Base-by-base conservation (phyloP, 805 yeast species). In the Kluyveromyces dobzhanskii region DNA sequence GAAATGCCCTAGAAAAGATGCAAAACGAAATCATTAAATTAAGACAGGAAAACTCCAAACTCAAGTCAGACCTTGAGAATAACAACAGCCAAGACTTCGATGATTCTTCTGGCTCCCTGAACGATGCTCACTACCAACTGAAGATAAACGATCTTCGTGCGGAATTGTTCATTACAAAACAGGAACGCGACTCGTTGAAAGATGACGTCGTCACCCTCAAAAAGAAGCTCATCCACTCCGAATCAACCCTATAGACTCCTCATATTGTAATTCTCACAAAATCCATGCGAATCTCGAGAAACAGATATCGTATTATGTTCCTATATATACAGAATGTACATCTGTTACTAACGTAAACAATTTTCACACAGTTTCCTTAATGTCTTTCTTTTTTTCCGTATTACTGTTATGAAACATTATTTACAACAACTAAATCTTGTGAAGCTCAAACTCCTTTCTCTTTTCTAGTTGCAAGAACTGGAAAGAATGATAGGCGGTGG, bases 111-210 rank as follows among this genome's bases (percentile, higher is more conserved):
- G 47, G 61, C 17, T 44, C 56, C 21, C 40, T 62, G 38, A 58
- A 59, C 27, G 60, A 64, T 39, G 71, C 83, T 33, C 86, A 81
- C 46, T 83, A 73, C 52, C 82, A 78, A 45, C 70, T 85, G 65
- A 83, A 80, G 60, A 71, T 86, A 32, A 78, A 83, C 50, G 95
- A 86, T 50, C 64, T 86, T 49, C 84, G 85, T 52, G 95, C 95
- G 3, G 94, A 85, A 56, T 66, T 86, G 47, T 81, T 73, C 51
- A 82, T 86, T 40, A 71, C 81, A 47, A 78, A 78, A 51, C 90
- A 85, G 61, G 96, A 86, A 61, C 72, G 94, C 47, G 92, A 86
- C 53, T 82, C 79, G 49, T 65, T 84, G 57, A 80, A 76, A 53
- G 81, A 76, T 17, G 78, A 70, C 42, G 73, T 78, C 12, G 55